phyloP scores from a whole-genome alignment of 176 grass and related monocot genomes.

The Musa troglodytarum region DNA sequence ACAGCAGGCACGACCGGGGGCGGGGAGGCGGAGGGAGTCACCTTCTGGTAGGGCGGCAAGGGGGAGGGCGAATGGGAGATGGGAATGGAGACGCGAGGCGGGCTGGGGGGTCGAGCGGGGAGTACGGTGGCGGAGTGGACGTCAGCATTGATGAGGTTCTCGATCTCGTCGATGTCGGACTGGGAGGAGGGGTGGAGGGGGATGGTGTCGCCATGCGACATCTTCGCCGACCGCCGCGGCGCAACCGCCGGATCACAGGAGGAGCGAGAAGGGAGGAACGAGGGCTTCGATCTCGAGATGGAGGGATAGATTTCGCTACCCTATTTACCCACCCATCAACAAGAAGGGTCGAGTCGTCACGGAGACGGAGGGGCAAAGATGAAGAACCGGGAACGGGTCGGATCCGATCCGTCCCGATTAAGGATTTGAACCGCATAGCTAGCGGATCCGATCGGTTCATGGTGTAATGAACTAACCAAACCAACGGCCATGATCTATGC shows the following conservation, averaged over 20 bases:
- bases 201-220: conserved; percentile 84
- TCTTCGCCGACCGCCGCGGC: conserved; percentile 27
- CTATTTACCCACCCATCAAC: no score
- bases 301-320: no score
- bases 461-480: no score
- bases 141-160: conserved; percentile 72
- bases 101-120: conserved; percentile 63
- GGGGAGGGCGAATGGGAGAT: conserved; percentile 32
- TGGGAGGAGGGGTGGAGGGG: conserved; percentile 90
- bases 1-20: conserved; percentile 27
- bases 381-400: no score
- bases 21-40: conserved; percentile 24
- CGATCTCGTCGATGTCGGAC: conserved; percentile 99
- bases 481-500: no score
- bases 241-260: background rate
- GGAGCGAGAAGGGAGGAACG: background rate
- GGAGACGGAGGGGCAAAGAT: no score
- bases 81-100: conserved; percentile 78
- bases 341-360: no score
- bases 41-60: conserved; percentile 38
- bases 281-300: background rate
- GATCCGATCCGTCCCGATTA: no score
- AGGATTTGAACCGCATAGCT: no score
- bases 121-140: conserved; percentile 63
- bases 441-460: no score